Percentiles rank a stretch among this genome's conserved stretches.
phyloP scores from a whole-genome alignment of 73 alveolate genomes.

The Tetrahymena elliotti region DNA sequence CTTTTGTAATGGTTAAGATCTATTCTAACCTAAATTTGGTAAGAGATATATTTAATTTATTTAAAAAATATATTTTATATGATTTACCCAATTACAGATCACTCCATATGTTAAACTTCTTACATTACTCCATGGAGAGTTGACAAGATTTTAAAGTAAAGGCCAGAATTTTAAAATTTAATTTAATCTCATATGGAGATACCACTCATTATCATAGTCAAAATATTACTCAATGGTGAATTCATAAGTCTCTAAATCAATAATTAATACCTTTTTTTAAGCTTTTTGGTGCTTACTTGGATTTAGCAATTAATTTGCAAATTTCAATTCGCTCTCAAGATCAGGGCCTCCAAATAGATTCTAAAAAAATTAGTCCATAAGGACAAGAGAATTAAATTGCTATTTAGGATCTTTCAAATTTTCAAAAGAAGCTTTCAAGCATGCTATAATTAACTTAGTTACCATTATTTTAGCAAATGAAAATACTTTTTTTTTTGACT shows the following conservation, averaged over 20 bases:
- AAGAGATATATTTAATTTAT: neutral
- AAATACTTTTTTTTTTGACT: neutral
- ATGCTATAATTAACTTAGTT: neutral
- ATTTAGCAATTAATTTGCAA: neutral
- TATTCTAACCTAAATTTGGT: neutral
- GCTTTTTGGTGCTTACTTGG: neutral
- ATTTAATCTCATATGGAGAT: slow-evolving; percentile 42
- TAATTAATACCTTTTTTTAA: neutral
- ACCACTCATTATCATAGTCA: slow-evolving; percentile 3
- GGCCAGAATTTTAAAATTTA: slow-evolving; percentile 63
- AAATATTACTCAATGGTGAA: neutral
- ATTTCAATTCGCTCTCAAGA: neutral
- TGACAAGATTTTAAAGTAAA: slow-evolving; percentile 40
- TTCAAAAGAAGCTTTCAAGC: neutral
- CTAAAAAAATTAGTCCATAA: neutral
- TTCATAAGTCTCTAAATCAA: neutral
- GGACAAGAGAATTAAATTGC: neutral
- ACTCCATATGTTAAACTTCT: slow-evolving; percentile 60
- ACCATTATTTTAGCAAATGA: neutral
- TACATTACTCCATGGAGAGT: slow-evolving; percentile 56
- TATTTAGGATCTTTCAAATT: neutral
- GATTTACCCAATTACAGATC: slow-evolving; percentile 19
- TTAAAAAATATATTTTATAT: neutral
- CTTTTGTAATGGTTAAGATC: neutral
- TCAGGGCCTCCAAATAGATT: neutral